Evolutionary conservation across 768 basidiomycete species (phyloP), one percentile per base, ranked within the genome.

Genomic region (Tubosaeta brunneosetosa): DNA sequence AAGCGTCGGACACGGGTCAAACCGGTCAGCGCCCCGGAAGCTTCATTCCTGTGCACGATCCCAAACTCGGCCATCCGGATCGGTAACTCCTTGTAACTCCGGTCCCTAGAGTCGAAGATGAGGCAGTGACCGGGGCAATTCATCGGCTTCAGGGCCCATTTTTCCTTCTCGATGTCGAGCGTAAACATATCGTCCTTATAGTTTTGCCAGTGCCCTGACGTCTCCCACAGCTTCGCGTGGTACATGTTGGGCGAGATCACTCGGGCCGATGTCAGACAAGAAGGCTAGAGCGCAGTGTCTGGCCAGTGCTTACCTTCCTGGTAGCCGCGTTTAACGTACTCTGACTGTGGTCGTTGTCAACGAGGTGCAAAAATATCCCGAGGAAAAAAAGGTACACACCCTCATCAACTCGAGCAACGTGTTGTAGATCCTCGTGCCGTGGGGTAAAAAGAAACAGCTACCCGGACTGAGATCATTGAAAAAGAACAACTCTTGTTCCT

Each of bases 31-130:
- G 95, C 93, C 29, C 97, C 97, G 34, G 86, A 89, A 1, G 97
- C 94, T 68, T 98, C 97, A 63, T 98, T 99, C 52, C 95, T 78
- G 70, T 98, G 97, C 48, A 98, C 79, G 59, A 98, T 91, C 59
- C 97, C 97, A 64, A 99, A 99, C 66, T 99, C 97, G 6, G 95
- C 95, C 88, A 97, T 93, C 26, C 97, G 85, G 59, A 99, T 85
- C 8, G 97, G 97, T 13, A 98, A 79, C 70, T 99, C 97, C 67
- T 86, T 89, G 75, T 98, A 97, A 55, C 84, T 87, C 56, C 97
- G 84, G 69, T 97, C 94, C 52, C 91, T 80, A 25, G 90, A 88
- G 71, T 93, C 95, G 65, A 98, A 99, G 61, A 99, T 91, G 46
- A 98, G 71, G 70, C 91, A 94, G 68, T 98, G 97, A 6, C 94